Base-by-base conservation (phyloP, 2,329 filamentous ascomycete species). In the Monosporascus sp. region DNA sequence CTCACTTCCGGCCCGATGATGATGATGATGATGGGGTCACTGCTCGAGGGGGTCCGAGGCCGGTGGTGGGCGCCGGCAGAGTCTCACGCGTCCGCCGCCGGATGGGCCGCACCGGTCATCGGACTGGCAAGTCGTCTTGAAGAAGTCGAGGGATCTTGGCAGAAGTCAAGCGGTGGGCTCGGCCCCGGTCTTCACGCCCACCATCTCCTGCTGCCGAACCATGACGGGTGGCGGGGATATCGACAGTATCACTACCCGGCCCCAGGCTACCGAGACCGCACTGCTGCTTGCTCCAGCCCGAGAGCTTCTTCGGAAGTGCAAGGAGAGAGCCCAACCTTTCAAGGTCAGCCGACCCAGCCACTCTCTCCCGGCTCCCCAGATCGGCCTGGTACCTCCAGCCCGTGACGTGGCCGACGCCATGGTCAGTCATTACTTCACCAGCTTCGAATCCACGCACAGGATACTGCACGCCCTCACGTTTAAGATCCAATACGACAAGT, bases 381-480 rank as follows among this genome's bases (percentile, higher is more conserved):
- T 64, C 15, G 56, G 53, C n/a, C 57, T 70, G 3, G 41, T 54
- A 6, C 63, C 60, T 0, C 72, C 68, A 1, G 50, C 64, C 3
- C 68, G 65, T 1, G 63, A 63, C 9, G 26, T 62, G 5, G 65
- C 75, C 1, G 77, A 82, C 52, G 38, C 59, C 15, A 71, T 78
- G 63, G 69, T 72, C 7, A 53, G 61, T 1, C 57, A 75, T 0
- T 84, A 84, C 63, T 74, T 82, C 44, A 63, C 64, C 2, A 75
- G 67, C 0, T 81, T 79, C 53, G 81, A 81, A 54, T 73, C 71
- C 2, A 70, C 72, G 0, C 74, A 81, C 50, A 74, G 78, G 3
- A 76, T 84, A 45, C 62, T 84, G 0, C 81, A 84, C 51, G 62
- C 69, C 4, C 78, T 79, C 0, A 75, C 72, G 0, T 85, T 84